Conservation (phyloP, 2,329 filamentous ascomycete genomes). For the Mollisia scopiformis region DNA sequence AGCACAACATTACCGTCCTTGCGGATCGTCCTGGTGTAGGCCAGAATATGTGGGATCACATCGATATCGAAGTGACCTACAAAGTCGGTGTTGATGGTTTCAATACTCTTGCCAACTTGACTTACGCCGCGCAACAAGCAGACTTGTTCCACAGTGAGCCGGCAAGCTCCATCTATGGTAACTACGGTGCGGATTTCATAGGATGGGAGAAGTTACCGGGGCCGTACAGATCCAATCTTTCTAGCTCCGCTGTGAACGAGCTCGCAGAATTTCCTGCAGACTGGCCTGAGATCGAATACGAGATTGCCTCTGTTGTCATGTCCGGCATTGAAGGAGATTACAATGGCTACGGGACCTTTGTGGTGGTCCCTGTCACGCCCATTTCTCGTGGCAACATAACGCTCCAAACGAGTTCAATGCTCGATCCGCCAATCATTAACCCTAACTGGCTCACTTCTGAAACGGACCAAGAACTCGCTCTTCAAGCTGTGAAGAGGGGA, state of each 20-base stretch:
- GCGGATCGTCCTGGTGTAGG: constrained; percentile 51
- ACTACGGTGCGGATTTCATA: constrained; percentile 16
- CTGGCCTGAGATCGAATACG: constrained; percentile 8
- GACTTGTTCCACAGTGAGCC: not conserved
- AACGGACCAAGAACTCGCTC: constrained; percentile 47
- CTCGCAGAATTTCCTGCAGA: constrained; percentile 1
- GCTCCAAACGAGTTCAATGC: constrained; percentile 39
- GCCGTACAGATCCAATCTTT: not conserved
- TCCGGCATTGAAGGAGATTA: constrained; percentile 12
- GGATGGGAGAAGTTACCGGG: constrained; percentile 26
- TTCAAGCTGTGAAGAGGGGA: constrained; percentile 46
- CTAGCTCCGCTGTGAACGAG: constrained; percentile 1
- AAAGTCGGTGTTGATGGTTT: no score
- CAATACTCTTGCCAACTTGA: no score
- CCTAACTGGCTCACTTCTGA: constrained; percentile 49
- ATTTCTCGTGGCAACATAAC: constrained; percentile 48
- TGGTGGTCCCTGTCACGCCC: constrained; percentile 40
- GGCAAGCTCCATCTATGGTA: constrained; percentile 11
- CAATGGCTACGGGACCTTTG: not conserved
- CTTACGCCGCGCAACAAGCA: not conserved
- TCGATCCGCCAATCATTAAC: constrained; percentile 43
- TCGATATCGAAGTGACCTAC: not conserved
- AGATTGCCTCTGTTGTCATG: constrained; percentile 13
- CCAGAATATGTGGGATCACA: constrained; percentile 48
- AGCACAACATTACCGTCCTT: constrained; percentile 47